Conservation (phyloP, 768 basidiomycete genomes). For the Hemileccinum rubropunctum region DNA sequence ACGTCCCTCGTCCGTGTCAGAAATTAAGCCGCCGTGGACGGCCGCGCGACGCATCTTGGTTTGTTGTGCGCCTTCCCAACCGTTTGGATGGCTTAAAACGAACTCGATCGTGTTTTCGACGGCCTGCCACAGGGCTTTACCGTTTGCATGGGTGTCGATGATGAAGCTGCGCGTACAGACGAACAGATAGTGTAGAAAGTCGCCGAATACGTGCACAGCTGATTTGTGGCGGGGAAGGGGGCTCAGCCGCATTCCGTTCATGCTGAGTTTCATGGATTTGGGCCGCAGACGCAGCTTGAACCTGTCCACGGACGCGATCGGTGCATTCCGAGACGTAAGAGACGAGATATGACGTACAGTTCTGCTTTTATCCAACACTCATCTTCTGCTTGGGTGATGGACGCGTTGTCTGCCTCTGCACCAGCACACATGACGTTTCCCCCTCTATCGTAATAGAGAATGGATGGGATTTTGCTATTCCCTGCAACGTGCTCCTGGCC, state of each 20-base stretch:
- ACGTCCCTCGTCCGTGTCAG: slow-evolving; percentile 70
- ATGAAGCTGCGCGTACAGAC: slow-evolving; percentile 74
- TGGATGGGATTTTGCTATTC: slow-evolving; percentile 79
- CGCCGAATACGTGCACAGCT: slow-evolving; percentile 74
- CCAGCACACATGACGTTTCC: slow-evolving; percentile 71
- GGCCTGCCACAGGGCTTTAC: slow-evolving; percentile 62
- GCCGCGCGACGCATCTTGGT: slow-evolving; percentile 76
- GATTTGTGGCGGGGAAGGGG: slow-evolving; percentile 64
- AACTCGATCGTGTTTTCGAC: slow-evolving; percentile 70
- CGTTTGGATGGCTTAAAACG: slow-evolving; percentile 77
- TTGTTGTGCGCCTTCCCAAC: slow-evolving; percentile 77
- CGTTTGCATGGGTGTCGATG: slow-evolving; percentile 80
- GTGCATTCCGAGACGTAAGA: not conserved
- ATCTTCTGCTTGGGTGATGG: slow-evolving; percentile 67
- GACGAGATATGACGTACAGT: slow-evolving; percentile 47
- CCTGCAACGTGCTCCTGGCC: slow-evolving; percentile 86
- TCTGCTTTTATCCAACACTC: slow-evolving; percentile 76
- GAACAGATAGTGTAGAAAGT: slow-evolving; percentile 74
- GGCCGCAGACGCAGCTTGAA: slow-evolving; percentile 82
- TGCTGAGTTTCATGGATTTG: slow-evolving; percentile 73
- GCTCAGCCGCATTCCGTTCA: slow-evolving; percentile 81
- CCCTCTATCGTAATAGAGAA: slow-evolving; percentile 68
- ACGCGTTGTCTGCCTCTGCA: slow-evolving; percentile 68
- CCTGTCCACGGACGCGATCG: slow-evolving; percentile 32
- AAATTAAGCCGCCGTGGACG: slow-evolving; percentile 66